A percentile compares a stretch with the other conserved stretches of the same genome.
Conservation (phyloP, 129 eudicot genomes). For the Calendula officinalis region DNA sequence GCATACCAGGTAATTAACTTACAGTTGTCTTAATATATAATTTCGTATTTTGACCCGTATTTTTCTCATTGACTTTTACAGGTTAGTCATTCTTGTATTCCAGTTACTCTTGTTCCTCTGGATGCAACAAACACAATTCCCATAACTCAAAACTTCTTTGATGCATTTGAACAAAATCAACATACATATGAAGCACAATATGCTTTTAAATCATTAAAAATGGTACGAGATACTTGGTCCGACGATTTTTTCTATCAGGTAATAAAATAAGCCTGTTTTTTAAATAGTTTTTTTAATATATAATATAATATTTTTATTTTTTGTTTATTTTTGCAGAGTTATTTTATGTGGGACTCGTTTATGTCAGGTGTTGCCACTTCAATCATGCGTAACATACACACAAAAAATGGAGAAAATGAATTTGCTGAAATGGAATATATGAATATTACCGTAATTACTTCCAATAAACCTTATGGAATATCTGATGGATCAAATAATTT, state of each 20-base stretch:
- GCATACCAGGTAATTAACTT: conserved; percentile 67
- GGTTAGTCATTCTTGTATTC: conserved; percentile 89
- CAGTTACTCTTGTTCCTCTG: conserved; percentile 75
- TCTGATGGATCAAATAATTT: conserved; percentile 75
- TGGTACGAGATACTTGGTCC: conserved; percentile 66
- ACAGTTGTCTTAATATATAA: neutral
- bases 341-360: conserved; percentile 89
- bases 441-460: conserved; percentile 76
- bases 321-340: conserved; percentile 53
- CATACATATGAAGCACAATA: conserved; percentile 79
- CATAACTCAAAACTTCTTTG: conserved; percentile 46
- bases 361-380: conserved; percentile 71
- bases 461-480: conserved; percentile 72
- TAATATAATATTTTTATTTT: neutral
- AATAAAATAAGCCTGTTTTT: neutral
- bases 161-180: conserved; percentile 58
- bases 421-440: conserved; percentile 86
- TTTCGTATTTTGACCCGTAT: neutral
- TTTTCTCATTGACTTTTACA: conserved; percentile 20
- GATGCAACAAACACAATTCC: conserved; percentile 94
- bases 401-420: conserved; percentile 51
- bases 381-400: conserved; percentile 49
- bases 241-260: conserved; percentile 58
- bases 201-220: conserved; percentile 59
- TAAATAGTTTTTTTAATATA: neutral